A percentile compares a stretch with the other conserved stretches of the same genome.
phyloP scores from a whole-genome alignment of 2,329 filamentous ascomycete species.

The Beauveria brongniartii region DNA sequence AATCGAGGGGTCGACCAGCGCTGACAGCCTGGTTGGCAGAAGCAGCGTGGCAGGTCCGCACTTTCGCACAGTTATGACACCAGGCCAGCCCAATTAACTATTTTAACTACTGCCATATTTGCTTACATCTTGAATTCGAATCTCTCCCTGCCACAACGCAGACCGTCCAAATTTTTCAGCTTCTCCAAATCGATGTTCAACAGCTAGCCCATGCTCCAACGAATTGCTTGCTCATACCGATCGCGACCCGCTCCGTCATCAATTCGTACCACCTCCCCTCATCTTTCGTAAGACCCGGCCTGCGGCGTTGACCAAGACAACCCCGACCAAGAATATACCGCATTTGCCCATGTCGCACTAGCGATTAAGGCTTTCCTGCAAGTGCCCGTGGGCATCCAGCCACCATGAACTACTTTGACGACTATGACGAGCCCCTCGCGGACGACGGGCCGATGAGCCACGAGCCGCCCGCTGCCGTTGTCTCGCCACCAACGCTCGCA shows the following conservation, averaged over 20 bases:
- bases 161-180: background rate
- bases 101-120: background rate
- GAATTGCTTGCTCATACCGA: background rate
- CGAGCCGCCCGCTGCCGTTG: background rate
- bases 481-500: background rate
- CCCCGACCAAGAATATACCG: background rate
- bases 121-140: background rate
- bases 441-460: background rate
- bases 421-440: slow-evolving; percentile 2
- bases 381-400: slow-evolving; percentile 1
- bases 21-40: slow-evolving; percentile 1
- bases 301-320: background rate
- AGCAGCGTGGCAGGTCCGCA: background rate
- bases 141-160: background rate
- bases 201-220: background rate
- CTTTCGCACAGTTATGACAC: background rate
- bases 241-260: background rate
- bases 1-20: background rate
- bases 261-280: background rate
- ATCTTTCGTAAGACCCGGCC: background rate
- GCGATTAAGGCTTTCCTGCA: background rate
- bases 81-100: background rate
- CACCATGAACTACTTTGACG: slow-evolving; percentile 10
- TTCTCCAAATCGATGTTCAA: background rate
- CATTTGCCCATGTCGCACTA: slow-evolving; percentile 1